Conservation (phyloP, 805 yeast genomes). For the Starmerella scarabaei region DNA sequence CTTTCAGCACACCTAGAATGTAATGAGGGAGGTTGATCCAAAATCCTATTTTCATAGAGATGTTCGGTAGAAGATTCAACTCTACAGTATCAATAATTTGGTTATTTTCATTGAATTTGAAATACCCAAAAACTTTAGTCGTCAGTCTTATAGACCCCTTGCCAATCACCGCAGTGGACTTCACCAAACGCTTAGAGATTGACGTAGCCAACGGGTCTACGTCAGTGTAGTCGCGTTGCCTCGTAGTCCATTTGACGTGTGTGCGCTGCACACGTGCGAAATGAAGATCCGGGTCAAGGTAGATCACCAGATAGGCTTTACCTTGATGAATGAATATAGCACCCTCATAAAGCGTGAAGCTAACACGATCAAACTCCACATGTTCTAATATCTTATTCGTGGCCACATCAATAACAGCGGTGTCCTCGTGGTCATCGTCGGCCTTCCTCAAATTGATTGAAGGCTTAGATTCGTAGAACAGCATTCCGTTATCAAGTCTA, state of each 20-base stretch:
- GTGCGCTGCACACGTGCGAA: slow-evolving; percentile 80
- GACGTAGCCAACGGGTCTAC: slow-evolving; percentile 54
- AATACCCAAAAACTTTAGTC: slow-evolving; percentile 78
- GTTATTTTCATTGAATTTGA: slow-evolving; percentile 63
- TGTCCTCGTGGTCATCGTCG: slow-evolving; percentile 63
- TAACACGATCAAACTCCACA: slow-evolving; percentile 75
- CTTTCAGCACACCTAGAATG: slow-evolving; percentile 46
- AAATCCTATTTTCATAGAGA: slow-evolving; percentile 58
- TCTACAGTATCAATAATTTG: slow-evolving; percentile 89
- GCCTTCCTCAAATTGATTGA: slow-evolving; percentile 69
- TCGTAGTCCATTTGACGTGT: slow-evolving; percentile 86
- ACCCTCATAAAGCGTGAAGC: slow-evolving; percentile 83
- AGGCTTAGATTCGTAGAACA: slow-evolving; percentile 66
- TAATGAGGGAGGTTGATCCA: slow-evolving; percentile 76
- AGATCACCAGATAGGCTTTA: slow-evolving; percentile 69
- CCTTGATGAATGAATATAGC: slow-evolving; percentile 95
- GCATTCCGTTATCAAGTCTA: slow-evolving; percentile 27
- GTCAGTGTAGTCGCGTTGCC: slow-evolving; percentile 84
- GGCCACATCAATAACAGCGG: slow-evolving; percentile 83
- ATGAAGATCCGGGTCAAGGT: slow-evolving; percentile 63
- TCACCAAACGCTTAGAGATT: slow-evolving; percentile 6
- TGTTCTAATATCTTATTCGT: slow-evolving; percentile 70
- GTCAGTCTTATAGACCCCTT: slow-evolving; percentile 66
- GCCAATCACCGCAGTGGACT: slow-evolving; percentile 27
- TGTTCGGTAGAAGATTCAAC: slow-evolving; percentile 75